Evolutionary conservation across 129 eudicot genomes (phyloP).

Genomic region (Scalesia atractyloides): DNA sequence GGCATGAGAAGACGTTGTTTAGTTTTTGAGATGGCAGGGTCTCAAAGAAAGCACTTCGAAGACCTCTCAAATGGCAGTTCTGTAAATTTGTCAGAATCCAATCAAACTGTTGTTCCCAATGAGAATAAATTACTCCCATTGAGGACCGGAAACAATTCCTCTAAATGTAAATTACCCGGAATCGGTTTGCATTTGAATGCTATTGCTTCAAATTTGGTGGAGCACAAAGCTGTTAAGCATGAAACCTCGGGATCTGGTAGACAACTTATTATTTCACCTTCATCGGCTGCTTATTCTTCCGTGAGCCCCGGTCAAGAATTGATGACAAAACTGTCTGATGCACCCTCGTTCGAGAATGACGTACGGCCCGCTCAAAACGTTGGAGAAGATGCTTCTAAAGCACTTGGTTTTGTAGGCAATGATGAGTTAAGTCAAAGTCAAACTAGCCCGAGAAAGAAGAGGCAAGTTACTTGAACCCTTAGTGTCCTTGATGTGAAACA

Average conservation of each 20-base stretch:
- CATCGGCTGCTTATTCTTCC: slow-evolving; percentile 44
- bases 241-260: slow-evolving; percentile 54
- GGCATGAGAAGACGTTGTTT: slow-evolving; percentile 90
- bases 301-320: slow-evolving; percentile 45
- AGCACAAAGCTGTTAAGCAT: slow-evolving; percentile 53
- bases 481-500: neutral
- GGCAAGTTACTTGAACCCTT: slow-evolving; percentile 41
- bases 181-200: slow-evolving; percentile 91
- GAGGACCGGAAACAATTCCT: slow-evolving; percentile 53
- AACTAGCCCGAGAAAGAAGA: slow-evolving; percentile 86
- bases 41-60: slow-evolving; percentile 58
- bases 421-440: slow-evolving; percentile 64
- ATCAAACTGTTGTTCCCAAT: slow-evolving; percentile 32
- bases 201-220: slow-evolving; percentile 62
- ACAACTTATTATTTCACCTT: slow-evolving; percentile 45
- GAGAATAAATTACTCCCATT: slow-evolving; percentile 41
- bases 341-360: slow-evolving; percentile 47
- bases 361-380: slow-evolving; percentile 39
- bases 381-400: slow-evolving; percentile 52
- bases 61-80: slow-evolving; percentile 46
- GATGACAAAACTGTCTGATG: slow-evolving; percentile 29
- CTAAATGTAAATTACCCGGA: slow-evolving; percentile 63
- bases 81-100: slow-evolving; percentile 42
- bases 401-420: slow-evolving; percentile 42
- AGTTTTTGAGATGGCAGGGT: slow-evolving; percentile 77